Conservation (phyloP, 2,329 filamentous ascomycete species). For the Botrytis galanthina region DNA sequence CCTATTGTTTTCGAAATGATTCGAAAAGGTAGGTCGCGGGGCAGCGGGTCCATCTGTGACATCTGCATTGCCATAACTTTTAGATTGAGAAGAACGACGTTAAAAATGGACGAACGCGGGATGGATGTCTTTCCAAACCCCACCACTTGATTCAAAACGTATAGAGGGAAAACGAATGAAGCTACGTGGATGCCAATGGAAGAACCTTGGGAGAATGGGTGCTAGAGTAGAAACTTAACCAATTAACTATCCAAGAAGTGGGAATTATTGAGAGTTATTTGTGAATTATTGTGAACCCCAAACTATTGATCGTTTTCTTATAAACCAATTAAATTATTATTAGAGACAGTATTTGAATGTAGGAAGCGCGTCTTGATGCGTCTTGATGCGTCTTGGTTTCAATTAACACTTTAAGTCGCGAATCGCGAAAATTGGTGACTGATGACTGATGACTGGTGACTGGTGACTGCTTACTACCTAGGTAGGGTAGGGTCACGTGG, state of each 20-base stretch:
- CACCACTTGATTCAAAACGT: neutral
- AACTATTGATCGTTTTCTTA: neutral
- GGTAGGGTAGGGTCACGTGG: too few relatives aligned
- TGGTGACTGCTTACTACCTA: neutral
- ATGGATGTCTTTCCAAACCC: neutral
- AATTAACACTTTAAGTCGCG: neutral
- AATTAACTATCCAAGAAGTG: neutral
- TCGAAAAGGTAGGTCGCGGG: conserved; percentile 82
- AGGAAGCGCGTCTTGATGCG: neutral
- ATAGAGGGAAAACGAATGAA: neutral
- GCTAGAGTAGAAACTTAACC: neutral
- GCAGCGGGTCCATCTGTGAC: conserved; percentile 85
- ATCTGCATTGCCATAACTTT: conserved; percentile 50
- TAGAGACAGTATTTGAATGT: too few relatives aligned
- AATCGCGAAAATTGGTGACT: conserved; percentile 15
- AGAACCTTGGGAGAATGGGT: neutral
- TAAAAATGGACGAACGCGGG: conserved; percentile 1
- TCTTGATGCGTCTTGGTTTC: neutral
- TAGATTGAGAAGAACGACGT: neutral
- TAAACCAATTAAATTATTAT: neutral
- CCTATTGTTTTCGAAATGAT: conserved; percentile 96
- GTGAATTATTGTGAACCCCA: neutral
- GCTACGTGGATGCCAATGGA: neutral
- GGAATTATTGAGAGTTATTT: neutral
- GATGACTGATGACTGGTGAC: too few relatives aligned